Percentiles rank a stretch among this genome's conserved stretches.
phyloP scores from a whole-genome alignment of 2,329 filamentous ascomycete species.

The Fusarium acutatum region DNA sequence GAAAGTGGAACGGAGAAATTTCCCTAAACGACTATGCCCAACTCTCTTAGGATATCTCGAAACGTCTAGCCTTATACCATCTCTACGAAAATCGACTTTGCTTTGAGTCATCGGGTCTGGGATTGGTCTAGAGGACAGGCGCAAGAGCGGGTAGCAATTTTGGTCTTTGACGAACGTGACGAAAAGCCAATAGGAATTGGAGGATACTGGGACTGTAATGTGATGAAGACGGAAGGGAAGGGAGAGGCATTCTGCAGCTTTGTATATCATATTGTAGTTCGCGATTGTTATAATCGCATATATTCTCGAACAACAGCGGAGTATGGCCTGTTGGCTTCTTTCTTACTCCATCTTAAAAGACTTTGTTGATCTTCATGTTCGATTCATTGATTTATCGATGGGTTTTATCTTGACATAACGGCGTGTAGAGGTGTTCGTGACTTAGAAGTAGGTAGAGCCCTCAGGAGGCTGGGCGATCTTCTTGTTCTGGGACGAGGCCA shows the following conservation, averaged over 20 bases:
- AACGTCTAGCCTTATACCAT: constrained; percentile 21
- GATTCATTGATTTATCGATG: neutral
- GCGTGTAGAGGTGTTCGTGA: neutral
- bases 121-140: constrained; percentile 5
- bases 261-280: constrained; percentile 43
- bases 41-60: constrained; percentile 11
- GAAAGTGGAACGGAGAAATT: constrained; percentile 7
- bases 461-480: constrained; percentile 95
- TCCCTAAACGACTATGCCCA: constrained; percentile 18
- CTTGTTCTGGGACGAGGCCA: constrained; percentile 92
- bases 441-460: constrained; percentile 65
- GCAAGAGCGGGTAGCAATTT: constrained; percentile 17
- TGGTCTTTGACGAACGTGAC: constrained; percentile 35
- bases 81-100: constrained; percentile 19
- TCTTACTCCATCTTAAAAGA: constrained; percentile 7
- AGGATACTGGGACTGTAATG: constrained; percentile 29
- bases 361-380: constrained; percentile 14
- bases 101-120: constrained; percentile 17
- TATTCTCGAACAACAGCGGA: constrained; percentile 23
- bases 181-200: constrained; percentile 30
- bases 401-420: constrained; percentile 21
- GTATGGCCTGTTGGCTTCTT: constrained; percentile 28
- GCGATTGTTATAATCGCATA: constrained; percentile 35
- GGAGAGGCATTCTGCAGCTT: constrained; percentile 24
- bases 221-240: constrained; percentile 22